Base-by-base conservation (phyloP, 176 grass and related monocot species). In the Tillandsia leiboldiana region DNA sequence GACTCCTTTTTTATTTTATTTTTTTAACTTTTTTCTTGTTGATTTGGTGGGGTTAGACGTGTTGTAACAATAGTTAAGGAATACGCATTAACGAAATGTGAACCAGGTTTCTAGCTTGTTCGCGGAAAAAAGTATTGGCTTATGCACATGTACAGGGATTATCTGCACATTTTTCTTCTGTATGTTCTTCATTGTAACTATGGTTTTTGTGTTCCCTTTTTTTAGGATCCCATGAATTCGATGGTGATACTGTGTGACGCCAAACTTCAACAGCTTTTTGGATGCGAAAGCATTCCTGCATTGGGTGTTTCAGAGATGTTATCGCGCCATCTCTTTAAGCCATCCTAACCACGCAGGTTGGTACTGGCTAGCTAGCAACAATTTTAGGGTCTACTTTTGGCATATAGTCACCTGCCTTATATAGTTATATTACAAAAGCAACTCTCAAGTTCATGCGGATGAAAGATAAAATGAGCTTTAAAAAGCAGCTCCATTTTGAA, bases 191-290 rank as follows among this genome's bases (percentile, higher is more conserved):
- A n/a, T 61, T 10, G 2, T 61, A 61, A 61, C 56, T 2, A n/a
- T 13, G 2, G 12, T 15, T 61, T 18, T 61, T 18, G 7, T 61
- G 56, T 66, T 66, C 28, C 3, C 14, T 69, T 53, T 72, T 23
- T 67, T 58, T 59, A 96, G 91, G 91, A 96, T 85, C 91, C 91
- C 72, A 49, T 68, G 22, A 87, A 96, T 78, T 70, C 84, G 18
- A 76, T 72, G 24, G 62, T 90, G 70, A 90, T 96, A 78, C 61
- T 87, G 58, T 96, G 91, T 0, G 91, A 96, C 73, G 71, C 78
- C 0, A 96, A 96, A 70, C 84, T 96, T 73, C 81, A 96, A 74
- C 56, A 87, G 75, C 87, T 96, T 26, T 96, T 96, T 85, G 91
- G 87, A 81, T 83, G 91, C 73, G 91, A 96, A 74, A 90, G 84